Evolutionary conservation across 768 basidiomycete genomes (phyloP).

Genomic region (Phylloporus sp.): DNA sequence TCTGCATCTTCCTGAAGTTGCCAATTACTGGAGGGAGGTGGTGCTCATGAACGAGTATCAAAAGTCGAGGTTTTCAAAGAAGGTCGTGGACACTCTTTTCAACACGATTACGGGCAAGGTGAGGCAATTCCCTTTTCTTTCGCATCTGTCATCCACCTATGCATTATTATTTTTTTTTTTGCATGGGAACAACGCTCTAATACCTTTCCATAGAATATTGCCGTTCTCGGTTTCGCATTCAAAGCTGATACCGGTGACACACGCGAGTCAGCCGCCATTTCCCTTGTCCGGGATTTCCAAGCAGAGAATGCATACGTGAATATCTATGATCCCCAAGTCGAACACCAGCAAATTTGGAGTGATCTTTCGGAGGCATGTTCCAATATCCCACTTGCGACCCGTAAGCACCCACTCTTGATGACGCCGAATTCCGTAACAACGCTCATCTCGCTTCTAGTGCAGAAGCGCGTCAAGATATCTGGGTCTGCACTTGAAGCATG

Average conservation of each 20-base stretch:
- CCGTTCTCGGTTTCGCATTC: conserved; percentile 97
- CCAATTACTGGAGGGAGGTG: conserved; percentile 95
- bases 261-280: conserved; percentile 94
- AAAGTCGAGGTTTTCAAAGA: conserved; percentile 91
- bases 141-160: not conserved
- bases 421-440: not conserved
- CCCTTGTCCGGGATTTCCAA: conserved; percentile 90
- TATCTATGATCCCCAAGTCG: conserved; percentile 91
- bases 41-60: conserved; percentile 99
- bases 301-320: conserved; percentile 82
- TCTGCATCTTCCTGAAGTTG: conserved; percentile 92
- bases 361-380: conserved; percentile 72
- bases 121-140: conserved; percentile 9
- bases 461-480: conserved; percentile 82
- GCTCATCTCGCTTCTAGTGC: conserved; percentile 46
- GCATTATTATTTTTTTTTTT: not conserved
- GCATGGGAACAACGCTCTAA: conserved; percentile 8
- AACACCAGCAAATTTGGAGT: conserved; percentile 79
- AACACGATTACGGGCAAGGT: conserved; percentile 97
- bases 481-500: conserved; percentile 81
- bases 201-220: conserved; percentile 59
- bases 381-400: conserved; percentile 51
- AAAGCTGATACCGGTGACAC: conserved; percentile 99
- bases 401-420: conserved; percentile 40
- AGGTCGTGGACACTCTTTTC: conserved; percentile 96